Percentiles rank a stretch among this genome's conserved stretches.
Evolutionary conservation across 164 flowering plant genomes (phyloP).

Genomic region (Vitis vinifera): DNA sequence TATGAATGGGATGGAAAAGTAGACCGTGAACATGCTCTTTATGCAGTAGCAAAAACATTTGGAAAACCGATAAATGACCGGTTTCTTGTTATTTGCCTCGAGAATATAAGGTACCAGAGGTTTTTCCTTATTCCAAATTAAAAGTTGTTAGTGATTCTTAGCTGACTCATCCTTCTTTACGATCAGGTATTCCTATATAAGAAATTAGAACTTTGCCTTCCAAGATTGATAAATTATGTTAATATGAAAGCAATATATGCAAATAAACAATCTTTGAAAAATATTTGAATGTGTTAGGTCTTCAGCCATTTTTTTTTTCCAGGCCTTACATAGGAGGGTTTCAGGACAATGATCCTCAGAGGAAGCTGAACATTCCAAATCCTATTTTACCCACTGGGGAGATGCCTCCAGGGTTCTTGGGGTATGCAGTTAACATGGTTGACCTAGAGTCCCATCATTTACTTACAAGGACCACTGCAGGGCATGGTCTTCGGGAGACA

Average conservation of each 20-base stretch:
- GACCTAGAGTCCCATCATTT: slow-evolving; percentile 33
- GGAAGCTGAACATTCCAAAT: slow-evolving; percentile 35
- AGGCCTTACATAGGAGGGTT: slow-evolving; percentile 48
- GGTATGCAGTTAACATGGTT: slow-evolving; percentile 70
- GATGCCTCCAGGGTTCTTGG: slow-evolving; percentile 51
- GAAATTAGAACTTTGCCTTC: background rate
- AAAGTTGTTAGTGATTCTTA: too few species aligned
- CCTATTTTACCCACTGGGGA: slow-evolving; percentile 42
- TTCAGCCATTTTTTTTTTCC: slow-evolving; percentile 5
- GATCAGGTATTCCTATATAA: too few species aligned
- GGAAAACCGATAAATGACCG: slow-evolving; percentile 32
- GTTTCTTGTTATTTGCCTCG: slow-evolving; percentile 61
- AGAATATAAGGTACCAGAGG: slow-evolving; percentile 47
- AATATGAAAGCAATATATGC: background rate
- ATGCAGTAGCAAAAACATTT: slow-evolving; percentile 29
- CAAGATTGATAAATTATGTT: background rate
- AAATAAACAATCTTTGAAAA: background rate
- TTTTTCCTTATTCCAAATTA: background rate
- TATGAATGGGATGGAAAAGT: slow-evolving; percentile 28
- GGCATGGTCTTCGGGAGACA: slow-evolving; percentile 68
- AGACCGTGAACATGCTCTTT: slow-evolving; percentile 21
- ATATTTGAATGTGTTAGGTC: background rate
- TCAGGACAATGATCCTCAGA: slow-evolving; percentile 27
- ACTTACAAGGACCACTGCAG: slow-evolving; percentile 30
- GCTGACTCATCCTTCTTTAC: too few species aligned